Percentiles rank a stretch among this genome's conserved stretches.
Conservation (phyloP, 208 protist species). For the Leishmania guyanensis region DNA sequence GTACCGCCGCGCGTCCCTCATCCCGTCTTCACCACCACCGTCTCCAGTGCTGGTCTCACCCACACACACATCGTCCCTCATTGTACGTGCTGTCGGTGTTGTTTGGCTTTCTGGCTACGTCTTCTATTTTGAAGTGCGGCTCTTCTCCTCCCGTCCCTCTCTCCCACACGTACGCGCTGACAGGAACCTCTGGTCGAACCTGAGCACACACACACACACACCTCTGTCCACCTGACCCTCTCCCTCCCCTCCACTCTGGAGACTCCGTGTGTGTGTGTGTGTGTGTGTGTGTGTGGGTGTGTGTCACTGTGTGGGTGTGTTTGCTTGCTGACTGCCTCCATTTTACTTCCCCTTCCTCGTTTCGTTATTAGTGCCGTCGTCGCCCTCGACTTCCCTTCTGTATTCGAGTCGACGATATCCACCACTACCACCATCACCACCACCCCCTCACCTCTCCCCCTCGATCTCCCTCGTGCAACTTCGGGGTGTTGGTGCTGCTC, state of each 20-base stretch:
- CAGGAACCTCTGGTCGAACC: neutral
- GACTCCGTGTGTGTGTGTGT: neutral
- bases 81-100: neutral
- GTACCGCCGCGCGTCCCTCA: neutral
- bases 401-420: neutral
- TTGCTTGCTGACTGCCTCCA: slow-evolving; percentile 1
- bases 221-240: neutral
- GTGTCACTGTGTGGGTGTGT: neutral
- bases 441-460: neutral
- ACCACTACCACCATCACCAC: neutral
- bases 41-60: no score
- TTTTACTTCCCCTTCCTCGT: neutral
- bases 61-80: neutral
- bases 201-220: neutral
- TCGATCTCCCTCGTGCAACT: neutral
- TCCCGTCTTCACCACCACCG: neutral
- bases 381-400: no score
- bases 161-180: neutral
- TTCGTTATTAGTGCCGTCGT: no score
- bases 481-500: neutral
- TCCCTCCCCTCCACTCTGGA: neutral
- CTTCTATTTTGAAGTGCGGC: neutral
- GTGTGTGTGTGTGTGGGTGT: neutral
- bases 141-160: neutral
- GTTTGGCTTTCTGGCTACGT: neutral